Conservation (phyloP, 768 basidiomycete genomes). For the Leccinum barrowsii region DNA sequence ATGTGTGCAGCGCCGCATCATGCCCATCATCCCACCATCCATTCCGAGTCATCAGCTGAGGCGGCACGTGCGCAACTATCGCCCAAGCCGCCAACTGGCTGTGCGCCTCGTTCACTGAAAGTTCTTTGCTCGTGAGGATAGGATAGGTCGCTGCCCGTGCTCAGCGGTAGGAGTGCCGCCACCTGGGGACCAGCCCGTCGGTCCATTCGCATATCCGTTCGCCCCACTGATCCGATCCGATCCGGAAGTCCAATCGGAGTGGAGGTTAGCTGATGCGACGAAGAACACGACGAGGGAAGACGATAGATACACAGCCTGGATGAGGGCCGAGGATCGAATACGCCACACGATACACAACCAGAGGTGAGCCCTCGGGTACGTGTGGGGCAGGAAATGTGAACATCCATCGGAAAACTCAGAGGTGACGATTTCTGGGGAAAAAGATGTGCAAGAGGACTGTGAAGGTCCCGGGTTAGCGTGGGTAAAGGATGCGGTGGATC, state of each 20-base stretch:
- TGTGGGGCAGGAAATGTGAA: too few relatives aligned
- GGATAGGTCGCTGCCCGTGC: background rate
- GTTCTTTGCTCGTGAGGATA: background rate
- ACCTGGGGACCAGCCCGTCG: background rate
- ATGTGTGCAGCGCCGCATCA: background rate
- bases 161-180: background rate
- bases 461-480: background rate
- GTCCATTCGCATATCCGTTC: background rate
- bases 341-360: too few relatives aligned
- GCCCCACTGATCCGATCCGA: background rate
- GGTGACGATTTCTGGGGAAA: background rate
- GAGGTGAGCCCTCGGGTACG: background rate
- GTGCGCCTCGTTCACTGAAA: background rate
- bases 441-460: background rate
- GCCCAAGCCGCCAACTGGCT: background rate
- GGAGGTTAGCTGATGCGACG: background rate
- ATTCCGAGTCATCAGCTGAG: background rate
- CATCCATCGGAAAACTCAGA: background rate
- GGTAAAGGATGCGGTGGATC: background rate
- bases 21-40: background rate
- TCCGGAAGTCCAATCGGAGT: background rate
- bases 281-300: background rate
- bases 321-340: background rate
- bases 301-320: background rate
- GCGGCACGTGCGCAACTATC: background rate